These are phyloP conservation scores for Polyplosphaeria fusca DNA, from an alignment of 495 filamentous ascomycete genomes.

Conservation along the genomic window DNA sequence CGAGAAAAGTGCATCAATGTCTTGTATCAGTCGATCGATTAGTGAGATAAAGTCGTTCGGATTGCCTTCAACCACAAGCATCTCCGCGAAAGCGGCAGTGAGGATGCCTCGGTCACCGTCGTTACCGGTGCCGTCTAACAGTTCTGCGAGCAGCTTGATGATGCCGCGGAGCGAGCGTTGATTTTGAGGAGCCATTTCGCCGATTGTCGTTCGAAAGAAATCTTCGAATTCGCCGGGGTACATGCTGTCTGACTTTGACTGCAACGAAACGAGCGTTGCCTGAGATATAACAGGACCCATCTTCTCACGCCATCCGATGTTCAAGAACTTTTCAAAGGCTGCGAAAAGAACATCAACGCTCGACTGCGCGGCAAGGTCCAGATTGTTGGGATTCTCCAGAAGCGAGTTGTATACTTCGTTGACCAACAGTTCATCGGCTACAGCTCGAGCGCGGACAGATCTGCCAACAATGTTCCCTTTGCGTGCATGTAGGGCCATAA, in stretches of 20 bases:
- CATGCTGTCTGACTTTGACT: conserved; percentile 68
- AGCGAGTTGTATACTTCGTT: conserved; percentile 91
- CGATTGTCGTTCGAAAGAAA: conserved; percentile 70
- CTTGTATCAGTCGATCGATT: conserved; percentile 86
- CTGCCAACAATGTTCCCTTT: conserved; percentile 83
- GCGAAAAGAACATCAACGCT: conserved; percentile 87
- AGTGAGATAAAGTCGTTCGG: conserved; percentile 84
- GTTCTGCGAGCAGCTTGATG: conserved; percentile 78
- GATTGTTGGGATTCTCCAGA: conserved; percentile 71
- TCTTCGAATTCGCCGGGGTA: conserved; percentile 79
- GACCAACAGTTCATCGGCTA: conserved; percentile 71
- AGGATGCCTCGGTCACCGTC: conserved; percentile 89
- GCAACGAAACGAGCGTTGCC: conserved; percentile 63
- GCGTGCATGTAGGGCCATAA: conserved; percentile 73
- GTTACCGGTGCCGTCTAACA: conserved; percentile 90
- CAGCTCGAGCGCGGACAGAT: conserved; percentile 63
- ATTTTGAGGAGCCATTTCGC: conserved; percentile 87
- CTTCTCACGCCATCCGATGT: conserved; percentile 80
- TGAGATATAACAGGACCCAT: conserved; percentile 77
- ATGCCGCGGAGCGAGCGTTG: conserved; percentile 80
- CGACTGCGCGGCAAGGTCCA: conserved; percentile 69
- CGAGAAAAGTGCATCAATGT: conserved; percentile 83
- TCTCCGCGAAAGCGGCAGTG: conserved; percentile 85
- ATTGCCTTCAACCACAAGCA: conserved; percentile 72
- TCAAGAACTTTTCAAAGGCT: conserved; percentile 91